These are phyloP conservation scores for Phlyctochytrium planicorne DNA, from an alignment of 192 early-diverging fungal species.

Conservation along the genomic window DNA sequence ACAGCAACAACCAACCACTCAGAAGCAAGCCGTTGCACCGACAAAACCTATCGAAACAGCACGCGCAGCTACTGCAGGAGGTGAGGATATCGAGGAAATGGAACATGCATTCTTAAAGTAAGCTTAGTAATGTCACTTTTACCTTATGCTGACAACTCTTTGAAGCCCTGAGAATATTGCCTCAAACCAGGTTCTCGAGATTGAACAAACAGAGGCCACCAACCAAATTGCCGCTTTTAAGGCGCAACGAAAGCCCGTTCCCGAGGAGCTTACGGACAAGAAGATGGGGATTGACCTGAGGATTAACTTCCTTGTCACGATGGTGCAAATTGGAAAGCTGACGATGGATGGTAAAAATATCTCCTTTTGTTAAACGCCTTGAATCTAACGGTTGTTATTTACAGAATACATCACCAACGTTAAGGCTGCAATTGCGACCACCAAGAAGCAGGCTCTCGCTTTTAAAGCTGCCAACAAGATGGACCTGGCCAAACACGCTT, in stretches of 20 bases:
- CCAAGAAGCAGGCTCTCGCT: slow-evolving; percentile 60
- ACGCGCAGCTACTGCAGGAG: not conserved
- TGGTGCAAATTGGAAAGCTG: slow-evolving; percentile 68
- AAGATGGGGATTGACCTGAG: slow-evolving; percentile 69
- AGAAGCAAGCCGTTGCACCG: too few species aligned
- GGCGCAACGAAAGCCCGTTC: slow-evolving; percentile 40
- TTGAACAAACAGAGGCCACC: slow-evolving; percentile 53
- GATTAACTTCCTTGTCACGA: slow-evolving; percentile 69
- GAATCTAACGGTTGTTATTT: slow-evolving; percentile 1
- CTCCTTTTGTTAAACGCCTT: slow-evolving; percentile 17
- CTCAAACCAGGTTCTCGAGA: slow-evolving; percentile 74
- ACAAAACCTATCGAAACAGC: not conserved
- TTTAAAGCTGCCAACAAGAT: slow-evolving; percentile 67
- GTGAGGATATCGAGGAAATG: slow-evolving; percentile 19
- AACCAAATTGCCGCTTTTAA: slow-evolving; percentile 47
- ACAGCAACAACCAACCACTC: too few species aligned
- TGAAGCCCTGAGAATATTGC: slow-evolving; percentile 67
- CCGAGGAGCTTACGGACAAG: slow-evolving; percentile 65
- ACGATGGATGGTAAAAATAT: slow-evolving; percentile 58
- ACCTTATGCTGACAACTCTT: not conserved
- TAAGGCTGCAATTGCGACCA: slow-evolving; percentile 53
- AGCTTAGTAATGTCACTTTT: not conserved
- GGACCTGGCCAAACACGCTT: slow-evolving; percentile 65
- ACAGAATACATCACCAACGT: slow-evolving; percentile 60
- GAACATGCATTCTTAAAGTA: slow-evolving; percentile 35